These are phyloP conservation scores for Phytophthora fragariaefolia DNA, from an alignment of 352 stramenopile genomes.

Conservation along the genomic window DNA sequence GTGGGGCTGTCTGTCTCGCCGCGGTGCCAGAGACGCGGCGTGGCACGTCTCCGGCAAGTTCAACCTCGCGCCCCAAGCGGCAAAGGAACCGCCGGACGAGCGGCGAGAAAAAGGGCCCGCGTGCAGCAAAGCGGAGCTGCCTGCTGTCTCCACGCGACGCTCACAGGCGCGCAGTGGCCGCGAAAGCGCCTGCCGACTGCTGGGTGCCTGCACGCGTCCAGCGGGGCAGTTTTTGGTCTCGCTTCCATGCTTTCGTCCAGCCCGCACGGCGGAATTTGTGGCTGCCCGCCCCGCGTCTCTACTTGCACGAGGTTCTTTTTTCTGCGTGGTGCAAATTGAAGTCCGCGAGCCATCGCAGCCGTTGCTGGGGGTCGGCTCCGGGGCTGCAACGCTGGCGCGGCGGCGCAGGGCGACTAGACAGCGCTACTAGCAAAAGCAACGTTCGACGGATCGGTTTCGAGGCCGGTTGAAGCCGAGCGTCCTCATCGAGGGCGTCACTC, in stretches of 20 bases:
- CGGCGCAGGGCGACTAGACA: not conserved
- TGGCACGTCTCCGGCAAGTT: constrained; percentile 17
- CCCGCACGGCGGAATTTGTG: constrained; percentile 21
- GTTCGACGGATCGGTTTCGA: not conserved
- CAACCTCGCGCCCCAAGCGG: constrained; percentile 31
- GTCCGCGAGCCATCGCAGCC: not conserved
- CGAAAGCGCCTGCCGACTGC: too few relatives aligned
- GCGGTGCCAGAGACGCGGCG: constrained; percentile 22
- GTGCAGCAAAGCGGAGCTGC: constrained; percentile 3
- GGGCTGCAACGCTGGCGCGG: too few relatives aligned
- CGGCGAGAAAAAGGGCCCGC: constrained; percentile 1
- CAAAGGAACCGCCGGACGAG: constrained; percentile 26
- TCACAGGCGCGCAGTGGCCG: too few relatives aligned
- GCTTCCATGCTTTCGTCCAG: not conserved
- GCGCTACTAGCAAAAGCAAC: not conserved
- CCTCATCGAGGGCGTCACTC: not conserved
- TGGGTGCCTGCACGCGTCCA: too few relatives aligned
- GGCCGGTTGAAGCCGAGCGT: not conserved
- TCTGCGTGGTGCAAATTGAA: constrained; percentile 10
- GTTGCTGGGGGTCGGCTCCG: not conserved
- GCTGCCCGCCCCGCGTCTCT: constrained; percentile 22
- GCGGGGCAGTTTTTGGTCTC: too few relatives aligned
- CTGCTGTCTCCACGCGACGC: too few relatives aligned
- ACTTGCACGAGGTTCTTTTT: constrained; percentile 10
- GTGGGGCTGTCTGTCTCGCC: constrained; percentile 29